Evolutionary conservation across 2,329 filamentous ascomycete species (phyloP), one percentile per base, ranked within the genome.

Genomic region (Arthrobotrys sinensis): DNA sequence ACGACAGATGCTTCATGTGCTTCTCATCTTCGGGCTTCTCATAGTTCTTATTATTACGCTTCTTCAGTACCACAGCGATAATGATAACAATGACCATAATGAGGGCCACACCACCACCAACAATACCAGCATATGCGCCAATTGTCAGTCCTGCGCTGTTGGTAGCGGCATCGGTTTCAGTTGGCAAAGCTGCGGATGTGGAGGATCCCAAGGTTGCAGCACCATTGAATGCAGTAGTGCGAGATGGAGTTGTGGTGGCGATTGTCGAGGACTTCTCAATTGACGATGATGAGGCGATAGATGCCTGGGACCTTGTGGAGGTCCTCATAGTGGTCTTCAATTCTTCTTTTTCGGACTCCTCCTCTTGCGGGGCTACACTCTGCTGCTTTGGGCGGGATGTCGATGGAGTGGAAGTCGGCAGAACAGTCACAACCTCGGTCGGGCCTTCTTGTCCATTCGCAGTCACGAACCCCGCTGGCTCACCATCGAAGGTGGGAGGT

Each of bases 71-170:
- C 84, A 96, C 90, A 83, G 93, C 91, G 19, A 92, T 86, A 21
- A 92, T 83, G n/a, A 90, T 86, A 34, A 90, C 89, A 28, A 96
- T 83, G 1, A 91, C 84, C 36, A 91, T 88, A 28, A 97, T 81
- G 60, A 89, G 89, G 5, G 91, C 87, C 36, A 97, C 85, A 57
- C 96, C 89, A 82, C 94, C 94, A 83, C 97, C 90, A 4, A 91
- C 93, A 79, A 97, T 89, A 77, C 96, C 96, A 50, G 93, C 94
- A 78, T 79, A 79, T 48, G 76, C 76, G 14, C 76, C 76, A 36
- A 79, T 75, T 28, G 76, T 73, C 19, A 79, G 24, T 4, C 76
- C 76, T 28, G 75, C 75, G 38, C 75, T 78, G 63, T 78, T 78
- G 3, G 67, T 78, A 21, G 73, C 36, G 12, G 75, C 28, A 1